Base-by-base conservation (phyloP, 805 yeast genomes). In the Ogataea minuta region DNA sequence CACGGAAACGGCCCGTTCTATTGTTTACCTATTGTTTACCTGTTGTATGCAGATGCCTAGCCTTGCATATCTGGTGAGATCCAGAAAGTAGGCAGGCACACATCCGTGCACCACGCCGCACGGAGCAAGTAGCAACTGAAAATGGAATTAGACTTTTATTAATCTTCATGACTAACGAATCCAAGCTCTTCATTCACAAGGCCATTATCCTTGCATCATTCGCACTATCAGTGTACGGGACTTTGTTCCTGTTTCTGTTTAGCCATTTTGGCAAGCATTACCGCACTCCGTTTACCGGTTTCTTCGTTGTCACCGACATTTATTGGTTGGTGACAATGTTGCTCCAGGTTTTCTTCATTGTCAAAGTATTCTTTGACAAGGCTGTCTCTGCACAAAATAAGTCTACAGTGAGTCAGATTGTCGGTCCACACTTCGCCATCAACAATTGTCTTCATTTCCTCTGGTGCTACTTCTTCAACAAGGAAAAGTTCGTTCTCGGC, bases 211-310 rank as follows among this genome's bases (percentile, higher is more conserved):
- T 77, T 21, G 55, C 73, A 11, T 72, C 89, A 6, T 74, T 77
- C 54, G 67, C 64, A 3, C 67, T 84, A 20, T 71, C 89, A 2
- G 60, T 71, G 7, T 74, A 74, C 50, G 83, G 80, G 25, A 71
- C 76, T 44, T 47, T 79, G 42, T 69, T 75, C 42, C 77, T 77
- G 57, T 68, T 78, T 25, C 69, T 79, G 21, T 84, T 84, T 28
- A 68, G 78, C 39, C 67, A 73, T 30, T 70, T 71, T 15, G 66
- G 64, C 24, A 62, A 49, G 6, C 64, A 70, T 34, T 66, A 70
- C 34, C 63, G 71, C 46, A 86, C 93, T 3, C 93, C 95, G 10
- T 85, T 85, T 67, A 74, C 88, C 2, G 77, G 79, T 11, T 70
- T 72, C 43, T 57, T 71, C 9, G 41, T 77, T 10, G 66, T 78